A percentile compares a stretch with the other conserved stretches of the same genome.
These are phyloP conservation scores for Maudiozyma humilis DNA, from an alignment of 1,139 yeast species.

Conservation along the genomic window DNA sequence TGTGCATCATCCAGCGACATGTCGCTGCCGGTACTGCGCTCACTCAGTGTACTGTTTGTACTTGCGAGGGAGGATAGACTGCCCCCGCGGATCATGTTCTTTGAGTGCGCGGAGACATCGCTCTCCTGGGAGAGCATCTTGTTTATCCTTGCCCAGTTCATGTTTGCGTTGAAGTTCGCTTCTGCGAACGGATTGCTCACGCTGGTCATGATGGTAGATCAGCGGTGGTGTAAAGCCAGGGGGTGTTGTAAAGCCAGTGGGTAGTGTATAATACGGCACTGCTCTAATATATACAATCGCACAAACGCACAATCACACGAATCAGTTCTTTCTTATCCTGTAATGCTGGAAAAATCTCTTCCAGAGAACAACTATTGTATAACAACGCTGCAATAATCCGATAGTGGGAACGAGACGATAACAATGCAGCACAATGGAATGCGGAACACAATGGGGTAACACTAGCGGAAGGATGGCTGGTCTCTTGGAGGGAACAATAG, in stretches of 20 bases:
- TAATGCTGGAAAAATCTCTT: too few species aligned
- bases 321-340: too few species aligned
- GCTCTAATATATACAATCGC: too few species aligned
- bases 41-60: background rate
- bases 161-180: background rate
- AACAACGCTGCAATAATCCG: background rate
- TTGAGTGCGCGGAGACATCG: background rate
- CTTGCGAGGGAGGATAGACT: background rate
- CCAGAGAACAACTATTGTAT: too few species aligned
- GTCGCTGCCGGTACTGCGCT: too few species aligned
- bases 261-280: background rate
- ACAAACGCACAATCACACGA: too few species aligned
- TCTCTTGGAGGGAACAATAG: background rate
- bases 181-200: background rate
- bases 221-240: background rate
- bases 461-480: background rate
- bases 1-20: background rate
- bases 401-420: background rate
- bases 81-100: background rate
- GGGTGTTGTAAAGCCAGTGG: background rate
- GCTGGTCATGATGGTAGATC: background rate
- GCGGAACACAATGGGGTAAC: background rate
- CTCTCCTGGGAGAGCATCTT: background rate
- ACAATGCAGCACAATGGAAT: background rate
- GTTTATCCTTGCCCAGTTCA: background rate